These are phyloP conservation scores for Theileria luwenshuni DNA, from an alignment of 169 alveolate species.

Conservation along the genomic window DNA sequence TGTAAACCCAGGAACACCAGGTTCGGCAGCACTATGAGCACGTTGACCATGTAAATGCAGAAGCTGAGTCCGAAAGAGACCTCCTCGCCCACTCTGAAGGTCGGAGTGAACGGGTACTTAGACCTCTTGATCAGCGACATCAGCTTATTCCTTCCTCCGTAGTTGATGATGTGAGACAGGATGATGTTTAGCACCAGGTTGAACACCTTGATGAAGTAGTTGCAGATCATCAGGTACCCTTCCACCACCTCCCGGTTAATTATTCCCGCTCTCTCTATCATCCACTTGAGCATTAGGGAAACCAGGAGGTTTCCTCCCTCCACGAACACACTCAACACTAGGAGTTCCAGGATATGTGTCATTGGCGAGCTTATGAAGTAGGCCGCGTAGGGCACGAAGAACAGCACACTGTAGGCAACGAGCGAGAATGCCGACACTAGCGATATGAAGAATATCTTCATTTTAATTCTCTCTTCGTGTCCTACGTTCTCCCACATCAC, in stretches of 20 bases:
- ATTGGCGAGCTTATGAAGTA: constrained; percentile 47
- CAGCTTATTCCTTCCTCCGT: constrained; percentile 72
- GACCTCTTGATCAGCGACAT: constrained; percentile 35
- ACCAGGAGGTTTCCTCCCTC: constrained; percentile 66
- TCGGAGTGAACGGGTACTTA: constrained; percentile 22
- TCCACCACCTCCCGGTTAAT: constrained; percentile 53
- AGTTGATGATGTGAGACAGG: constrained; percentile 68
- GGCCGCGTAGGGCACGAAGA: constrained; percentile 74
- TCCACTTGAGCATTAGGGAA: constrained; percentile 29
- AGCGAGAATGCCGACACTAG: constrained; percentile 27
- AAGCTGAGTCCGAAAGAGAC: constrained; percentile 55
- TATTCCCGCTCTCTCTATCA: constrained; percentile 51
- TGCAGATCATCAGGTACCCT: constrained; percentile 56
- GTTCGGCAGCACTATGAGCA: constrained; percentile 43
- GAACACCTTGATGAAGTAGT: constrained; percentile 41
- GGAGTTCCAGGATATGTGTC: constrained; percentile 35
- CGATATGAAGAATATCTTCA: constrained; percentile 27
- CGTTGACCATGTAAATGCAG: constrained; percentile 37
- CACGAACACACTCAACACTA: constrained; percentile 60
- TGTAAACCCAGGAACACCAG: constrained; percentile 7
- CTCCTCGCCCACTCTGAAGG: constrained; percentile 66
- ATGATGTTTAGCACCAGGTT: constrained; percentile 61
- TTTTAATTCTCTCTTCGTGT: constrained; percentile 11
- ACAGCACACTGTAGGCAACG: constrained; percentile 60
- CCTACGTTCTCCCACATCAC: constrained; percentile 65